Base-by-base conservation (phyloP, 306 rosid species). In the Rubus parviflorus region DNA sequence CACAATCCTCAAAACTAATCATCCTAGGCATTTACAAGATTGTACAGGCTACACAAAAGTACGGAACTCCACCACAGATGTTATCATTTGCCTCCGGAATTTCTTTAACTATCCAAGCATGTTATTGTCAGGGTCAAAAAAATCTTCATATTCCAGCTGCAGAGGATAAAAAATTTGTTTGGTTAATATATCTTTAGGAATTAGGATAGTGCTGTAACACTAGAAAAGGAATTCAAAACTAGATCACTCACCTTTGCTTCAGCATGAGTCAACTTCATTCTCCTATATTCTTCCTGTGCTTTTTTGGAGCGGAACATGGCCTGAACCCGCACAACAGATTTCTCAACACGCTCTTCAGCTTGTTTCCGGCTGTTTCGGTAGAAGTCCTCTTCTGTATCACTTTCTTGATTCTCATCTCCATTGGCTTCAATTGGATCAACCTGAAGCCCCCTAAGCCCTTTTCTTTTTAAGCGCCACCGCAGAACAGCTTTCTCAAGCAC, bases 381-480 rank as follows among this genome's bases (percentile, higher is more conserved):
- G 87, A 96, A 92, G 77, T 91, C 98, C 81, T 95, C 99, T 85
- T 85, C 98, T 7, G 66, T 61, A 81, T 77, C 93, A 76, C 79
- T 85, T 81, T 87, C 89, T 75, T 70, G 85, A 52, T 65, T 73
- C 70, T 80, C 84, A 78, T 84, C 87, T 9, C 1, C 79, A 12
- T 4, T 46, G 43, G 35, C 49, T 75, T 86, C 87, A 4, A 46
- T 67, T 1, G 89, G 83, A 65, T 81, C 83, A 75, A 91, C 86
- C 20, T 73, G 86, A 22, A 96, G 94, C 51, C 99, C 99, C 7
- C 99, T 97, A 69, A 96, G 89, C 23, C 99, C 99, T 75, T 49
- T 89, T 83, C 99, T 86, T 92, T 88, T 95, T 16, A 83, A 79
- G 70, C 98, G 97, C 99, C 99, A 95, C 30, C 99, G 90, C 67